phyloP scores from a whole-genome alignment of 2,329 filamentous ascomycete genomes.

The Sporothrix humicola region DNA sequence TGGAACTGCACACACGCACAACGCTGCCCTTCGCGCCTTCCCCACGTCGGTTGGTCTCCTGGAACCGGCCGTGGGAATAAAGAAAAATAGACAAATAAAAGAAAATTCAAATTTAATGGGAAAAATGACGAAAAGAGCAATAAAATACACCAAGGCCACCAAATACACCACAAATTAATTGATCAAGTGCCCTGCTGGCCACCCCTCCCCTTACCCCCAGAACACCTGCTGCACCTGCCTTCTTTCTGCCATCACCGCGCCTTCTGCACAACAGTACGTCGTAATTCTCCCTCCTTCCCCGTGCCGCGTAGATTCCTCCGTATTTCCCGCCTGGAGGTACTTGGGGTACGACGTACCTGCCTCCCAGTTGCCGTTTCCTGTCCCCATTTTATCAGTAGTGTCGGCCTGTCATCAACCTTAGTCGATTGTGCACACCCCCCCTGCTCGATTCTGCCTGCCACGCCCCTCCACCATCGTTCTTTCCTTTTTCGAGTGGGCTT shows the following conservation, averaged over 20 bases:
- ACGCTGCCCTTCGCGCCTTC: constrained; percentile 27
- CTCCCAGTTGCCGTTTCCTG: constrained; percentile 24
- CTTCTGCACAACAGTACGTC: constrained; percentile 23
- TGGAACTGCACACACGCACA: constrained; percentile 9
- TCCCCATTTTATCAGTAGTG: constrained; percentile 19
- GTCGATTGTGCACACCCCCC: constrained; percentile 20
- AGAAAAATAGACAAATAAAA: constrained; percentile 1
- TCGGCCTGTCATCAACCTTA: constrained; percentile 28
- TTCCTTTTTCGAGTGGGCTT: constrained; percentile 4
- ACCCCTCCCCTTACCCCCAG: neutral
- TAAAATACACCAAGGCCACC: neutral
- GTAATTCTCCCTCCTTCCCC: constrained; percentile 1
- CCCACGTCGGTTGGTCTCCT: constrained; percentile 32
- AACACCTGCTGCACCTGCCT: neutral
- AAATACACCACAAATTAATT: neutral
- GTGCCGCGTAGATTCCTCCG: constrained; percentile 19
- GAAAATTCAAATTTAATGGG: neutral
- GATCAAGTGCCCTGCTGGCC: neutral
- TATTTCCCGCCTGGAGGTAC: constrained; percentile 15
- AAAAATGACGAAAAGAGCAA: constrained; percentile 26
- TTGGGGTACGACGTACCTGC: neutral
- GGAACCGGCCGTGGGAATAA: constrained; percentile 27
- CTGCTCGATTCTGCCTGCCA: neutral
- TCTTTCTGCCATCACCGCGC: neutral
- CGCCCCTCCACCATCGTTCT: neutral